Conservation (phyloP, 2,329 filamentous ascomycete species). For the Calonectria ilicicola region DNA sequence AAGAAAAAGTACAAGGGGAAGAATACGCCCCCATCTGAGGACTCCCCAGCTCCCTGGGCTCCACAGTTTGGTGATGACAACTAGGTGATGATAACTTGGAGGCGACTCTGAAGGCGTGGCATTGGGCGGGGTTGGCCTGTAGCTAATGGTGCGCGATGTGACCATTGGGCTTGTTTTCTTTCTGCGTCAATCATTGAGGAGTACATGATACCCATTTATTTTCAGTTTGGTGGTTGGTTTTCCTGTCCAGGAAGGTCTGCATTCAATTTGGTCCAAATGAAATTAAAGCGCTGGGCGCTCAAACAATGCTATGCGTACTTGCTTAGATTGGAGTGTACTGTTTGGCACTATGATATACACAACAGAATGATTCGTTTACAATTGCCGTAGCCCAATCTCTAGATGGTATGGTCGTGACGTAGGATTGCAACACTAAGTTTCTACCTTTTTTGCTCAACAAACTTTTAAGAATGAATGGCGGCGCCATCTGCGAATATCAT, state of each 20-base stretch:
- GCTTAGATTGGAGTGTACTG: no score
- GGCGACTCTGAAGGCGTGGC: not conserved
- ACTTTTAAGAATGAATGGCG: not conserved
- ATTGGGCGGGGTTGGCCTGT: not conserved
- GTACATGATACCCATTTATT: slow-evolving; percentile 25
- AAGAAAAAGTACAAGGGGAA: slow-evolving; percentile 41
- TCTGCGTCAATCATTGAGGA: slow-evolving; percentile 16
- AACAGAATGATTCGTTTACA: no score
- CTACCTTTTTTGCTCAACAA: not conserved
- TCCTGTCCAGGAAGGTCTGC: not conserved
- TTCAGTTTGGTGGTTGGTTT: not conserved
- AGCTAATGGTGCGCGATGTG: not conserved
- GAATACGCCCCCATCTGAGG: slow-evolving; percentile 35
- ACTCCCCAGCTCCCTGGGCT: slow-evolving; percentile 32
- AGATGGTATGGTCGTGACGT: not conserved
- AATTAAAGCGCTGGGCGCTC: not conserved
- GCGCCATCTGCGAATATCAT: not conserved
- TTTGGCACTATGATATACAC: no score
- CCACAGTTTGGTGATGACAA: slow-evolving; percentile 12
- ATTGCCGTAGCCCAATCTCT: not conserved
- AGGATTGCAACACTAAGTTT: not conserved
- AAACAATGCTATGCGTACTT: not conserved
- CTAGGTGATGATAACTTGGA: not conserved
- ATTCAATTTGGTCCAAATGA: not conserved
- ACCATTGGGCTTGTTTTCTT: slow-evolving; percentile 16